These are phyloP conservation scores for Penicillium corylophilum DNA, from an alignment of 2,329 filamentous ascomycete genomes.

Conservation along the genomic window DNA sequence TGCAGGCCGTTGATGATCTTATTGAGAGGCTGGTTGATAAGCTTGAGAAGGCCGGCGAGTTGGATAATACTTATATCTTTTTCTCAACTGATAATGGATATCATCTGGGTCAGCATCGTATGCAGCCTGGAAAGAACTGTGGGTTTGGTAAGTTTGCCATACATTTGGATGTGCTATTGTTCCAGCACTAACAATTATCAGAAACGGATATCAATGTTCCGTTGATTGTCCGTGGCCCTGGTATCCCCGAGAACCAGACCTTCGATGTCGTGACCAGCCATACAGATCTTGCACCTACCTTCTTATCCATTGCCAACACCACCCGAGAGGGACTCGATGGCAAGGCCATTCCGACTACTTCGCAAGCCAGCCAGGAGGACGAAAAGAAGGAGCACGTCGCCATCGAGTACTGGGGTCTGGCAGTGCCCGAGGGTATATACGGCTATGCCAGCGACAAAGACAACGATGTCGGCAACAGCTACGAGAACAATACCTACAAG, in stretches of 20 bases:
- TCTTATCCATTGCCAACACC: conserved; percentile 47
- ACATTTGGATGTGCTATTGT: too few species aligned
- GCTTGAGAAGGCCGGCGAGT: conserved; percentile 40
- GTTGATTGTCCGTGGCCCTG: conserved; percentile 58
- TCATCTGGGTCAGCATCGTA: conserved; percentile 58
- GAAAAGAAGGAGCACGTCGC: conserved; percentile 54
- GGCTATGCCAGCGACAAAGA: conserved; percentile 23
- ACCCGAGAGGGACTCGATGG: conserved; percentile 56
- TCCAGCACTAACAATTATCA: conserved; percentile 3
- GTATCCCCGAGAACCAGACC: conserved; percentile 45
- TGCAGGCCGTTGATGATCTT: conserved; percentile 57
- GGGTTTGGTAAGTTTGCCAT: conserved; percentile 52
- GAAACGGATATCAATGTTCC: conserved; percentile 56
- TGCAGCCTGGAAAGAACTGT: conserved; percentile 58
- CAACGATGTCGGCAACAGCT: conserved; percentile 15
- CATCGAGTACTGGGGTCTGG: conserved; percentile 58
- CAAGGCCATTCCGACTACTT: conserved; percentile 48
- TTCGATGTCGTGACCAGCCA: conserved; percentile 58
- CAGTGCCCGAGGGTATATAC: conserved; percentile 30
- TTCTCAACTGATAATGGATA: conserved; percentile 61
- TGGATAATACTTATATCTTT: conserved; percentile 58
- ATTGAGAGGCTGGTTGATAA: conserved; percentile 45
- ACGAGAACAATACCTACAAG: conserved; percentile 61
- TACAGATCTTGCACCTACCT: conserved; percentile 62
- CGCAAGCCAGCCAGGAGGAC: conserved; percentile 20